Conservation (phyloP, 2,329 filamentous ascomycete species). For the Fulvia fulva region DNA sequence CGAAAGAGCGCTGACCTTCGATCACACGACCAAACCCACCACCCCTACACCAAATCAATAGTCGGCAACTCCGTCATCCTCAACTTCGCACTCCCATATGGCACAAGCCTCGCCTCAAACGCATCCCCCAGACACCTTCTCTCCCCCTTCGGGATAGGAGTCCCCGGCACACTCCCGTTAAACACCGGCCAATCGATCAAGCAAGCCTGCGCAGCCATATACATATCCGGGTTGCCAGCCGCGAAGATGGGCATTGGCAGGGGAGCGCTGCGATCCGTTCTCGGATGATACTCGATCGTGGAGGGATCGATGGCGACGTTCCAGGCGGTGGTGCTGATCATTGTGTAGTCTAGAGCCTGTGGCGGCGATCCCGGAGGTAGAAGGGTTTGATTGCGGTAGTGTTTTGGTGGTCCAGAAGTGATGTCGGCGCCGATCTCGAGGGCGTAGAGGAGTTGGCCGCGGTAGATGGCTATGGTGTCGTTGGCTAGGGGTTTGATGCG, state of each 20-base stretch:
- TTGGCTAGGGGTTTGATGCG: constrained; percentile 39
- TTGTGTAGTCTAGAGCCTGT: constrained; percentile 28
- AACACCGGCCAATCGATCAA: constrained; percentile 35
- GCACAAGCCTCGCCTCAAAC: constrained; percentile 31
- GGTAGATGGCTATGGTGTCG: constrained; percentile 35
- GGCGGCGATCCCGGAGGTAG: constrained; percentile 19
- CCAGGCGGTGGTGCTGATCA: constrained; percentile 34
- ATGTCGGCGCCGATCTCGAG: constrained; percentile 29
- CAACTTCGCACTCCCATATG: constrained; percentile 37
- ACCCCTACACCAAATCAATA: constrained; percentile 8
- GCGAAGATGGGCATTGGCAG: constrained; percentile 34
- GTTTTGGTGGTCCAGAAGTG: constrained; percentile 21
- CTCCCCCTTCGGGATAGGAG: constrained; percentile 23
- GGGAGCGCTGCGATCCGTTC: constrained; percentile 1
- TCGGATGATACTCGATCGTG: constrained; percentile 22
- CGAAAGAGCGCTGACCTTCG: too few species aligned
- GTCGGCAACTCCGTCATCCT: constrained; percentile 36
- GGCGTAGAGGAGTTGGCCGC: constrained; percentile 38
- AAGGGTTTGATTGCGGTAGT: constrained; percentile 9
- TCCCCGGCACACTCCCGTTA: constrained; percentile 29
- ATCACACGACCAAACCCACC: too few species aligned
- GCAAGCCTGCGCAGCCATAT: constrained; percentile 33
- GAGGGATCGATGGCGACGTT: constrained; percentile 36
- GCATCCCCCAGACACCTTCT: constrained; percentile 26
- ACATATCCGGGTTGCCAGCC: constrained; percentile 29